Base-by-base conservation (phyloP, 148 eudicot species). In the Nyssa sinensis region DNA sequence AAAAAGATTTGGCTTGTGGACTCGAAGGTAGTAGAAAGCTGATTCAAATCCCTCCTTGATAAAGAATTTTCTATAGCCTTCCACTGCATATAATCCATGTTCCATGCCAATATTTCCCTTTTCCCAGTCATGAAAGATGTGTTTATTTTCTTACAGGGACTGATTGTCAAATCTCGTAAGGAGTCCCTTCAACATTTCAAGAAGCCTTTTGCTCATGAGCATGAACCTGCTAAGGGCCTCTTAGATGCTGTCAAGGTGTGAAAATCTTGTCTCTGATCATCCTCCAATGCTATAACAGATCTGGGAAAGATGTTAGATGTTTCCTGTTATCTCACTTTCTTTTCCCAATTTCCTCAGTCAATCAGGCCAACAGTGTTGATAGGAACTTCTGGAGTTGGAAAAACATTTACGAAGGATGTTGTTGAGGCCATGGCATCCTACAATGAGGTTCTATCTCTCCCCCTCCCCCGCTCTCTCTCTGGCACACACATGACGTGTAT, bases 1-100 rank as follows among this genome's bases (percentile, higher is more conserved):
- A 88, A 94, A 79, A 94, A 84, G 85, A 88, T 94, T 74, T 94
- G 97, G 97, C 94, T 94, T 12, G 94, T 94, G n/a, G 98, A 94
- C 85, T 91, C 98, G 16, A 94, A 91, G 91, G 97, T 91, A 80
- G 7, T 30, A 12, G 49, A 53, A n/a, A 17, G 3, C 67, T 68
- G 60, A 19, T 47, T 12, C n/a, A 10, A 47, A n/a, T n/a, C n/a
- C n/a, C n/a, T n/a, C 0, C 14, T 55, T 55, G 7, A 19, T 24
- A 19, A 55, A 11, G 44, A 19, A 55, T 55, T 7, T 53, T 53
- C 17, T 44, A n/a, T 72, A 25, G n/a, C 29, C 24, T 73, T 73
- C 44, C 30, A 16, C 29, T 14, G 1, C 27, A 28, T 62, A 29
- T 44, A 4, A 25, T 30, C 41, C 21, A 13, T 44, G 10, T 44